Base-by-base conservation (phyloP, 2,329 filamentous ascomycete species). In the Thelonectria discophora region DNA sequence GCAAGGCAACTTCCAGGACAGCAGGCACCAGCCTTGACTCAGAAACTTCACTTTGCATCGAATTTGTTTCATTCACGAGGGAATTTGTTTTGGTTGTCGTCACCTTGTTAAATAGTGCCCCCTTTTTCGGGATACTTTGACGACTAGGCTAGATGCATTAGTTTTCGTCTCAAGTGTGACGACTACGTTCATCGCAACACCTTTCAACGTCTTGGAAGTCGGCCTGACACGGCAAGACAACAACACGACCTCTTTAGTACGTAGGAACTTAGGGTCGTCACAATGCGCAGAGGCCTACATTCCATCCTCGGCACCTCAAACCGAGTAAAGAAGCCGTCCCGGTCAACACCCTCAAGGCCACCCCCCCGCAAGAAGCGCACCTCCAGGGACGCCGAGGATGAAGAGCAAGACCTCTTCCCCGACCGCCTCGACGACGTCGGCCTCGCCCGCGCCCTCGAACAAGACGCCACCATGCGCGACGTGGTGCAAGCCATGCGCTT, bases 401-500 rank as follows among this genome's bases (percentile, higher is more conserved):
- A 24, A 7, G 24, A 24, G 24, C 4, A 24, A 7, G 24, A 72
- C 8, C 64, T 75, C n/a, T 80, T 80, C 46, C 68, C 73, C n/a
- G 72, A 78, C 52, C 81, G 79, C 48, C 82, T 92, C 15, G 83
- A 88, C 46, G 88, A 92, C 68, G 74, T 79, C 13, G 89, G 89
- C 11, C 76, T 87, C 10, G 79, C 86, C 15, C 78, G 80, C 32
- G 79, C 84, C 3, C 77, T 91, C 1, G 81, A 82, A 12, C 77
- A 81, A 32, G 84, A 88, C 65, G 76, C 87, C 13, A 82, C 79
- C 27, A 81, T 90, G 5, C 80, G 85, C 52, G 86, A 90, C 73
- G 84, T 89, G 1, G 81, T 86, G 0, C 88, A 91, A 72, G 87
- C 88, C 20, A 86, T 92, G 72, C 79, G 83, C 53, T 85, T 89